Conservation (phyloP, 805 yeast species). For the Candida saitoana region DNA sequence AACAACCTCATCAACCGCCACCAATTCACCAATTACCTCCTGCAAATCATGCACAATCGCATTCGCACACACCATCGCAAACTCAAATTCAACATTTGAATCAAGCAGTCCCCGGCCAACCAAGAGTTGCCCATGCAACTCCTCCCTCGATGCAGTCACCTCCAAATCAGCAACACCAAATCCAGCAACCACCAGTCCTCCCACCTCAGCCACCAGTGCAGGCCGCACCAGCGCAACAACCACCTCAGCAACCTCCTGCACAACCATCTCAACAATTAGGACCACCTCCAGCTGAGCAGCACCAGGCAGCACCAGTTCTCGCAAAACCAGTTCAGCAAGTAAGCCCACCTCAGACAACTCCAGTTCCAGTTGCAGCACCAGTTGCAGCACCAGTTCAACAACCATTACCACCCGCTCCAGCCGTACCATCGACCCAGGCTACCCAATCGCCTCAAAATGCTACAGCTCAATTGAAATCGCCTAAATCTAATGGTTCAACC, state of each 20-base stretch:
- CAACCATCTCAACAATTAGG: conserved; percentile 4
- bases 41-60: conserved; percentile 9
- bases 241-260: conserved; percentile 5
- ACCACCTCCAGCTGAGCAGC: conserved; percentile 4
- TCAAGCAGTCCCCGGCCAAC: conserved; percentile 3
- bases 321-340: conserved; percentile 8
- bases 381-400: conserved; percentile 3
- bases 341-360: no score
- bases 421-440: background rate
- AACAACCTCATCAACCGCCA: conserved; percentile 8
- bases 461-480: conserved; percentile 1
- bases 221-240: conserved; percentile 2
- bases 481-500: conserved; percentile 11
- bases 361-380: background rate
- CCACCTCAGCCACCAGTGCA: conserved; percentile 7
- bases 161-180: conserved; percentile 7
- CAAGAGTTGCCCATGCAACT: conserved; percentile 4
- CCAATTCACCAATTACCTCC: conserved; percentile 16
- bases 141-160: conserved; percentile 7
- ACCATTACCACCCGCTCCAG: background rate
- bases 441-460: conserved; percentile 2
- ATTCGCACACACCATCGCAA: background rate
- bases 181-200: conserved; percentile 2
- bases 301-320: conserved; percentile 4
- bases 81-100: conserved; percentile 6